Conservation (phyloP, 2,329 filamentous ascomycete genomes). For the Madurella fahalii region DNA sequence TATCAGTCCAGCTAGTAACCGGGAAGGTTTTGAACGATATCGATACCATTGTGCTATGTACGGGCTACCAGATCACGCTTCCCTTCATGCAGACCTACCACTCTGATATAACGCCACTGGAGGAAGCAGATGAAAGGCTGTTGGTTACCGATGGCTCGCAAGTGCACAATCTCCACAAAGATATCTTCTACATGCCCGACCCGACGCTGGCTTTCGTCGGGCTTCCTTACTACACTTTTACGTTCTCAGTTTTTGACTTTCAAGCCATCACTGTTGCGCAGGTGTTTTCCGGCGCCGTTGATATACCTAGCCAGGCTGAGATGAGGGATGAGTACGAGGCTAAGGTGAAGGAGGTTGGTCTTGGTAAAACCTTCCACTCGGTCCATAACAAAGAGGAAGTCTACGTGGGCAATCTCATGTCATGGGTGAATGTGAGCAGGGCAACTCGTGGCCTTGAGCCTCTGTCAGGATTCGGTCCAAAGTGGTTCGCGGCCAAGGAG, state of each 20-base stretch:
- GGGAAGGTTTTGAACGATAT: conserved; percentile 51
- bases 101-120: conserved; percentile 34
- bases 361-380: conserved; percentile 38
- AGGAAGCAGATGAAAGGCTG: conserved; percentile 47
- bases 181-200: conserved; percentile 68
- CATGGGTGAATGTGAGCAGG: conserved; percentile 25
- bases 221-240: conserved; percentile 61
- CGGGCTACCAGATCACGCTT: conserved; percentile 64
- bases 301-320: conserved; percentile 40
- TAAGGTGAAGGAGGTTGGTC: conserved; percentile 29
- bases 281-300: conserved; percentile 48
- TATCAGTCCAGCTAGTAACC: conserved; percentile 48
- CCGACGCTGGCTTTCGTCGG: conserved; percentile 61
- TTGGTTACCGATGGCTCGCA: conserved; percentile 63
- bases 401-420: conserved; percentile 26
- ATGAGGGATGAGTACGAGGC: conserved; percentile 36
- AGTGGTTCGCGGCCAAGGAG: no score
- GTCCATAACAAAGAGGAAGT: conserved; percentile 20
- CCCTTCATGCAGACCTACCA: conserved; percentile 57
- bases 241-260: conserved; percentile 67
- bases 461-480: no score
- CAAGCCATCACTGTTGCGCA: conserved; percentile 60
- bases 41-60: conserved; percentile 60
- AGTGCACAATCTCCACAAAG: conserved; percentile 64
- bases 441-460: no score